Evolutionary conservation across 352 stramenopile genomes (phyloP).

Genomic region (Globisporangium canariense): DNA sequence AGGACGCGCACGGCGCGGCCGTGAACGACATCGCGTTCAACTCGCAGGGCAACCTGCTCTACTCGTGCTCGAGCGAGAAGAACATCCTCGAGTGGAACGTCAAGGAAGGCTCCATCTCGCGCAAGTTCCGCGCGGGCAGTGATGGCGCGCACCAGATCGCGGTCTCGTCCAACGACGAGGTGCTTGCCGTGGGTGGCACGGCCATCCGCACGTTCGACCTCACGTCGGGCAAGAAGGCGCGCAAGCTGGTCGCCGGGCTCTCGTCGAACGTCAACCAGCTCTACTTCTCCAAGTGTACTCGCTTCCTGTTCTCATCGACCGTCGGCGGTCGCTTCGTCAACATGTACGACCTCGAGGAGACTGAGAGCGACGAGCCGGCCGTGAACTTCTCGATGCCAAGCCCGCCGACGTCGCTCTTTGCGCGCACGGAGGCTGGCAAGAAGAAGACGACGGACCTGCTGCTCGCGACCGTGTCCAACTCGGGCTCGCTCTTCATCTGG

Average conservation of each 20-base stretch:
- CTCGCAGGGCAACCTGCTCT: conserved; percentile 59
- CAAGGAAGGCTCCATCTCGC: conserved; percentile 40
- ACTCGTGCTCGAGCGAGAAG: conserved; percentile 68
- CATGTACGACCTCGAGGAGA: conserved; percentile 70
- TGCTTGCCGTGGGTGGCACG: conserved; percentile 61
- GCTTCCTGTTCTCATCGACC: conserved; percentile 73
- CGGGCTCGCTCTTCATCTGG: conserved; percentile 73
- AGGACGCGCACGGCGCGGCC: conserved; percentile 39
- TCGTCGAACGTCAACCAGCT: conserved; percentile 72
- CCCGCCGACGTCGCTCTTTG: conserved; percentile 46
- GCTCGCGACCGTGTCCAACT: conserved; percentile 51
- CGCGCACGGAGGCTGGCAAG: conserved; percentile 36
- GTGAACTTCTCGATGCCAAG: conserved; percentile 76
- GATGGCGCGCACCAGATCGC: conserved; percentile 62
- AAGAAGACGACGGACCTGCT: conserved; percentile 72
- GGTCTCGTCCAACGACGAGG: conserved; percentile 57
- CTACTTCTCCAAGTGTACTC: conserved; percentile 54
- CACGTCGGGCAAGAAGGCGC: conserved; percentile 71
- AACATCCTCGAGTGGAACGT: conserved; percentile 80
- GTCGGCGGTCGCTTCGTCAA: conserved; percentile 78
- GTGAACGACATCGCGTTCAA: conserved; percentile 75
- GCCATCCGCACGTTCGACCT: conserved; percentile 75
- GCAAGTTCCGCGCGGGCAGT: conserved; percentile 57
- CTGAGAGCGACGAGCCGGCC: conserved; percentile 60
- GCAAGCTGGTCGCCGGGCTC: conserved; percentile 68